Conservation (phyloP, 2,329 filamentous ascomycete species). For the Hymenoscyphus occultus region DNA sequence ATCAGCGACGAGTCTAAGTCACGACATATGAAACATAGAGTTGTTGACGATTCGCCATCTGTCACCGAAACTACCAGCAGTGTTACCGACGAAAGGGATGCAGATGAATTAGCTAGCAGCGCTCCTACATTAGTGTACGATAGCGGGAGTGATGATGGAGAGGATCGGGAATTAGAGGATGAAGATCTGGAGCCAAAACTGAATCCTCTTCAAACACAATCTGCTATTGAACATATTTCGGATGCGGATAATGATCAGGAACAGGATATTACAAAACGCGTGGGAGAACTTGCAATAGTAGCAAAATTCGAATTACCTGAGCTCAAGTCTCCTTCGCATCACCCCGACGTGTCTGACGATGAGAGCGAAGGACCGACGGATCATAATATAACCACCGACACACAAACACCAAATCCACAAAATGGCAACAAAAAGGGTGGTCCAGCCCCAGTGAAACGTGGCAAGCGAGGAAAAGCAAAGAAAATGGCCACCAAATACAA, state of each 20-base stretch:
- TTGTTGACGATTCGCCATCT: constrained; percentile 40
- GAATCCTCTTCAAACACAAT: constrained; percentile 27
- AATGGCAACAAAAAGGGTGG: constrained; percentile 41
- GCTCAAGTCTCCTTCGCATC: constrained; percentile 32
- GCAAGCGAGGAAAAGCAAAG: constrained; percentile 79
- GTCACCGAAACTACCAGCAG: constrained; percentile 2
- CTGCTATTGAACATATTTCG: constrained; percentile 21
- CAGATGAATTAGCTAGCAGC: neutral
- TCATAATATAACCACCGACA: constrained; percentile 16
- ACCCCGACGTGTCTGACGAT: constrained; percentile 38
- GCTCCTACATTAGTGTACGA: constrained; percentile 8
- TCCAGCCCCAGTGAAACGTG: constrained; percentile 54
- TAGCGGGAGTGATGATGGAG: constrained; percentile 21
- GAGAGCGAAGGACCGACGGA: constrained; percentile 17
- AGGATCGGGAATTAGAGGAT: constrained; percentile 28
- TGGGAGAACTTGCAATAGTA: constrained; percentile 17
- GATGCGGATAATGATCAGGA: constrained; percentile 28
- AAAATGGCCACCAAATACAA: constrained; percentile 89
- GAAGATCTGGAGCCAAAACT: constrained; percentile 28
- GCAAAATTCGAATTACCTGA: constrained; percentile 21
- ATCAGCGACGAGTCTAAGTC: constrained; percentile 85
- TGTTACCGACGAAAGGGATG: neutral
- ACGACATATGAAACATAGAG: constrained; percentile 72
- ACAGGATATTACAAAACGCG: constrained; percentile 24
- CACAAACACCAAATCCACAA: constrained; percentile 35